A percentile compares a stretch with the other conserved stretches of the same genome.
These are phyloP conservation scores for Chaetomiaceae sp. DNA, from an alignment of 2,329 filamentous ascomycete species.

Conservation along the genomic window DNA sequence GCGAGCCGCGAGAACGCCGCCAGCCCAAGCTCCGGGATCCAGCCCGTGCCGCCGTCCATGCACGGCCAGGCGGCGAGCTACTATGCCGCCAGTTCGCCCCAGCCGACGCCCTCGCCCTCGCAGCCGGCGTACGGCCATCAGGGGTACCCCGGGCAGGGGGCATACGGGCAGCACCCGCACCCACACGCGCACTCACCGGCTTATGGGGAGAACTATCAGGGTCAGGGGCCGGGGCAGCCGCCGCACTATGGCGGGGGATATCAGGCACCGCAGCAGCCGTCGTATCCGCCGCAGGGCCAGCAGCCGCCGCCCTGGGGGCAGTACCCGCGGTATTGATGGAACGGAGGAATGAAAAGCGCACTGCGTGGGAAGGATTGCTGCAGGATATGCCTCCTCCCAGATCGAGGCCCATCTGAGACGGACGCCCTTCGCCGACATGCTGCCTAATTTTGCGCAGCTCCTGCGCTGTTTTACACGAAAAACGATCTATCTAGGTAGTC, in stretches of 20 bases:
- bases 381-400: too few species aligned
- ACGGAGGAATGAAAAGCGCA: neutral
- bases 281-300: conserved; percentile 24
- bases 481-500: neutral
- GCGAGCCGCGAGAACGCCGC: conserved; percentile 50
- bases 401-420: neutral
- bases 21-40: neutral
- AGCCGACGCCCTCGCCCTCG: neutral
- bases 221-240: conserved; percentile 5
- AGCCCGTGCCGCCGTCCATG: conserved; percentile 22
- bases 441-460: too few species aligned
- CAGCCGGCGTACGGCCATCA: neutral
- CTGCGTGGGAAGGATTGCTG: too few species aligned
- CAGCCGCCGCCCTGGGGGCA: conserved; percentile 20
- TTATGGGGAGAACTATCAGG: conserved; percentile 7
- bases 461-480: too few species aligned
- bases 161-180: conserved; percentile 9
- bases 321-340: conserved; percentile 25
- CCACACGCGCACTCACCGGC: conserved; percentile 11
- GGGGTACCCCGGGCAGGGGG: conserved; percentile 14
- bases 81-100: neutral
- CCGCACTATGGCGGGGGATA: conserved; percentile 7
- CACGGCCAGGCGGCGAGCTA: conserved; percentile 19
- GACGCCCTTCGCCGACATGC: conserved; percentile 1
- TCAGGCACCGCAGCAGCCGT: conserved; percentile 22